A percentile compares a stretch with the other conserved stretches of the same genome.
Evolutionary conservation across 2,329 filamentous ascomycete genomes (phyloP).

Genomic region (Penicillium polonicum): DNA sequence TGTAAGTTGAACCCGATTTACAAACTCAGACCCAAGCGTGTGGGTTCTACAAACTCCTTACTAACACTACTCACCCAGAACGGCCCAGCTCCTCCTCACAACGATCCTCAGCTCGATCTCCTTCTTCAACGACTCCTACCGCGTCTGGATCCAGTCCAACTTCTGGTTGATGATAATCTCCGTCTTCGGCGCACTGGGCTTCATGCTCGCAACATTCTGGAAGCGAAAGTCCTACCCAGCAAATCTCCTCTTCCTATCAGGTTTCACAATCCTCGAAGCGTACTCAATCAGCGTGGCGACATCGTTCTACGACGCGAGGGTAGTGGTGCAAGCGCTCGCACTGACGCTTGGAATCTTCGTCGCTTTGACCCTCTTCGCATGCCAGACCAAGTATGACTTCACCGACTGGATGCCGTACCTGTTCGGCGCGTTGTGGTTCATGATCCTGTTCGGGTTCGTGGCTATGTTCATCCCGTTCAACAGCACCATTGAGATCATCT

Average conservation of each 20-base stretch:
- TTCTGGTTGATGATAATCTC: slow-evolving; percentile 83
- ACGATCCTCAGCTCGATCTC: slow-evolving; percentile 76
- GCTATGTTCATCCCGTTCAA: slow-evolving; percentile 81
- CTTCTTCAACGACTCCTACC: slow-evolving; percentile 80
- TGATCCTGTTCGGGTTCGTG: slow-evolving; percentile 93
- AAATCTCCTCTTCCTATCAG: slow-evolving; percentile 87
- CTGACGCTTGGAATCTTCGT: slow-evolving; percentile 72
- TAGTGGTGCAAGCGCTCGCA: slow-evolving; percentile 87
- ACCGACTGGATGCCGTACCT: slow-evolving; percentile 96
- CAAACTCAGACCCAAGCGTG: background rate
- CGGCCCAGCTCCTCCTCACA: slow-evolving; percentile 87
- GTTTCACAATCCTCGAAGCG: slow-evolving; percentile 87
- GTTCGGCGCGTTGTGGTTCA: slow-evolving; percentile 83
- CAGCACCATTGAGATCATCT: slow-evolving; percentile 78
- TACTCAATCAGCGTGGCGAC: slow-evolving; percentile 92
- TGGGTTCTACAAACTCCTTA: too few relatives aligned
- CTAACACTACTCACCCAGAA: slow-evolving; percentile 46
- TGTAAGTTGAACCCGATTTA: slow-evolving; percentile 50
- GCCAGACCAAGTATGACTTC: slow-evolving; percentile 98
- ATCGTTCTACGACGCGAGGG: slow-evolving; percentile 77
- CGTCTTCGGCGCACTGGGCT: slow-evolving; percentile 76
- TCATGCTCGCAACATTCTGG: slow-evolving; percentile 89
- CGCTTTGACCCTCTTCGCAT: slow-evolving; percentile 74
- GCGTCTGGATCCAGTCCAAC: slow-evolving; percentile 80
- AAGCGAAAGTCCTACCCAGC: slow-evolving; percentile 94